Evolutionary conservation across 805 yeast genomes (phyloP), one percentile per base, ranked within the genome.

Genomic region (Gaillardinia entomophila): DNA sequence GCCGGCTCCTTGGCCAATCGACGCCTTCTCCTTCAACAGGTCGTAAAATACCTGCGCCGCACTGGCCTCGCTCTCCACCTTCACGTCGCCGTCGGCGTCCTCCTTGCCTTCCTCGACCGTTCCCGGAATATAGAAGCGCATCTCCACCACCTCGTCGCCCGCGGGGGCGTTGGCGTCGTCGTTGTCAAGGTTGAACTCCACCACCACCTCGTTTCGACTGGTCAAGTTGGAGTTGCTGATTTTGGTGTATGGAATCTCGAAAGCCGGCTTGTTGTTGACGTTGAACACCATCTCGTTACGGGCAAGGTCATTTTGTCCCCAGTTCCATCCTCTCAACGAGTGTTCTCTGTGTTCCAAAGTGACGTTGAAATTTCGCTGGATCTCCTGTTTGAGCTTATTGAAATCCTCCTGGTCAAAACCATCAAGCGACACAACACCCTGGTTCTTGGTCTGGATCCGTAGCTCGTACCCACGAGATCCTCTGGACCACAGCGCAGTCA

Each of bases 311-410:
- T 90, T 71, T 42, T 82, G 79, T 34, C 99, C 99, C 98, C 98
- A 92, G 60, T 92, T 92, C 98, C 98, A 92, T 20, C 99, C 99
- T 63, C 96, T 77, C 43, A 92, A 66, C 4, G 96, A 83, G 60
- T 92, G 98, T 49, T 90, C 97, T 48, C 72, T 77, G 41, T 74
- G 81, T 47, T 92, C 97, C 37, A 92, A 69, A 35, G 75, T 74
- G 27, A 85, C 66, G 33, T 61, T 68, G 58, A 88, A 86, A 49
- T 82, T 75, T 45, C 88, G 70, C 51, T 83, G 88, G 45, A 92
- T 68, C 44, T 89, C 95, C 51, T 75, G 82, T 57, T 89, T 90
- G 50, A 92, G 66, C 38, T 82, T 71, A 38, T 78, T 77, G 49
- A 85, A 82, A 52, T 90, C 96, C 38, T 81, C 88, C 22, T 67